Base-by-base conservation (phyloP, 2,329 filamentous ascomycete genomes). In the Zasmidium angulare region DNA sequence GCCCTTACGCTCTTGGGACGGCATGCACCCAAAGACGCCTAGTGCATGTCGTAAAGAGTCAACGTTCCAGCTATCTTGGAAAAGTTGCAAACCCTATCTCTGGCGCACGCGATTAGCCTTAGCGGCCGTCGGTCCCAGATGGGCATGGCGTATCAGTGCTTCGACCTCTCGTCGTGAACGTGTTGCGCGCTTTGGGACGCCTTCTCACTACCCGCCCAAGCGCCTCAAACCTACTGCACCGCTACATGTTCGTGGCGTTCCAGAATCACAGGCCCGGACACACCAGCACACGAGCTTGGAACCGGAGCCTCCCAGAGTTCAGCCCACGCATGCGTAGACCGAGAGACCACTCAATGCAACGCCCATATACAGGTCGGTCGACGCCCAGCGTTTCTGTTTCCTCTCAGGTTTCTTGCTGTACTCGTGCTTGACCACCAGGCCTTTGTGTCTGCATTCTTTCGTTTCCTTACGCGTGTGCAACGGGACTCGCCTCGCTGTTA, bases 381-480 rank as follows among this genome's bases (percentile, higher is more conserved):
- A 49, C 52, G 50, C 40, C 46, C 48, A 43, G 36, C 36, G 36
- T 43, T 40, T 46, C 17, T 56, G 20, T 36, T 50, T 53, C 54
- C 19, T 59, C 7, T 49, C 46, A 51, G n/a, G 14, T 43, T 17
- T 43, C 48, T 49, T 51, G 36, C 48, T 55, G 20, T n/a, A 48
- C 29, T 50, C 46, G n/a, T 60, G 17, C 43, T 50, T 51, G 50
- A 53, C 49, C n/a, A n/a, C n/a, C 48, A 60, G 63, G 46, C 63
- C 61, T 61, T 60, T 53, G 62, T 55, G 63, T 58, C 61, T 62
- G 48, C 57, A 53, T 60, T 47, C 64, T 57, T 52, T 65, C 64
- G 59, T 50, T 65, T 29, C 24, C 46, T n/a, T n/a, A 47, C 17
- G 21, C 43, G 29, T 54, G 19, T 26, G 24, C 49, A 55, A 31